These are phyloP conservation scores for Leptographium wingfieldii DNA, from an alignment of 2,329 filamentous ascomycete species.

Conservation along the genomic window DNA sequence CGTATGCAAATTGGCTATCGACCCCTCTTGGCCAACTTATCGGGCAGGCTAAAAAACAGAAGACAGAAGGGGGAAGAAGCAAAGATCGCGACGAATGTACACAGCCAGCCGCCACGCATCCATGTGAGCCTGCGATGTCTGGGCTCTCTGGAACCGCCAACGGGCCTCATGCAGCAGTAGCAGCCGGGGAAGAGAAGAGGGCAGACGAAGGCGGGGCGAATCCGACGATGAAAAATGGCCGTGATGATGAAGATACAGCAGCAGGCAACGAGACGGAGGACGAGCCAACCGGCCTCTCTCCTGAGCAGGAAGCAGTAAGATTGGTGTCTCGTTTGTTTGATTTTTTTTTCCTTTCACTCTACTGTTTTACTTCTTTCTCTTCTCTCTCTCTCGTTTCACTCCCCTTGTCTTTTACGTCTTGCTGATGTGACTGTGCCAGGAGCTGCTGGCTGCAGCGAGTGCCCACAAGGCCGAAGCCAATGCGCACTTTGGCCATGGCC, in stretches of 20 bases:
- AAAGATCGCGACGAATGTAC: background rate
- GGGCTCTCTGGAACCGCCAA: background rate
- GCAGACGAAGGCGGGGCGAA: conserved; percentile 13
- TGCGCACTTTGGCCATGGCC: conserved; percentile 56
- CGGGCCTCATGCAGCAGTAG: background rate
- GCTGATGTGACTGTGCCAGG: background rate
- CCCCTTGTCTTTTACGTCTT: background rate
- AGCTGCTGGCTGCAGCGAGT: conserved; percentile 60
- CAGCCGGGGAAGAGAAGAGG: background rate
- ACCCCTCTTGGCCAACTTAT: background rate
- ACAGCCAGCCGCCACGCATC: background rate
- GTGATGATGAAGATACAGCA: conserved; percentile 12
- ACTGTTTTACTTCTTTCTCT: background rate
- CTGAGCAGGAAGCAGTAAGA: conserved; percentile 37
- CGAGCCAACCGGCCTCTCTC: conserved; percentile 25
- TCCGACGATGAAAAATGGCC: background rate
- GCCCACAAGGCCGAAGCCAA: conserved; percentile 67
- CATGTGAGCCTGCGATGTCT: background rate
- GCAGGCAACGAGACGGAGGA: conserved; percentile 6
- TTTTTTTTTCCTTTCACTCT: background rate
- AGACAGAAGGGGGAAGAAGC: background rate
- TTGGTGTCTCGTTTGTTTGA: background rate
- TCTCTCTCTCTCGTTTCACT: background rate
- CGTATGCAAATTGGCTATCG: background rate
- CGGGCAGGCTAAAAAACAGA: background rate